Base-by-base conservation (phyloP, 1,284 basidiomycete species). In the Rhodotorula glutinis region DNA sequence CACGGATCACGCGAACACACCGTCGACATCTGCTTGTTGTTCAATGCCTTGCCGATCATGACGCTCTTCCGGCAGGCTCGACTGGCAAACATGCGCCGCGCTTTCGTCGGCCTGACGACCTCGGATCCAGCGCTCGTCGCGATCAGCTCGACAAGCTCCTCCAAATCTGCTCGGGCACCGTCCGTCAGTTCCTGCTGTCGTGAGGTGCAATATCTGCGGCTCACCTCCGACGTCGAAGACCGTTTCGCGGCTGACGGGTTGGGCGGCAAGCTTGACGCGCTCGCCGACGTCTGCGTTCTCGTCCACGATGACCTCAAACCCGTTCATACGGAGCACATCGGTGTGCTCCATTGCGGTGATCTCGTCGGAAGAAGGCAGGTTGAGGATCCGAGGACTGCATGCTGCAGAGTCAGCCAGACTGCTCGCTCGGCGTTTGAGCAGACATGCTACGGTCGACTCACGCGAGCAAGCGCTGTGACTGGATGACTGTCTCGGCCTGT, bases 11-110 rank as follows among this genome's bases (percentile, higher is more conserved):
- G n/a, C n/a, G n/a, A 7, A 38, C 33, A 7, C 11, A 93, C 91
- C 69, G 83, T 79, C 17, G 82, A 83, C 96, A 98, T 98, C 77
- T 90, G 90, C 17, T 81, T 79, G 69, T 80, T 82, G 23, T 84
- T 90, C 65, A 98, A 81, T 19, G 92, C 84, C 79, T 86, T 91
- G 10, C 95, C 95, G 53, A 98, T 85, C 95, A 98, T 98, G 63
- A 97, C 87, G 78, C 92, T 97, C 80, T 90, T 92, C 67, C 96
- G 80, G 79, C 96, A 99, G 0, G 96, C 96, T 52, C 95, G 85
- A 83, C 88, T 91, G 0, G 96, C 96, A 77, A 98, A 97, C 92
- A 98, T 97, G 13, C 87, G 83, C 23, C 93, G 84, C n/a, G 90
- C 92, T 78, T 97, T 98, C 14, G 88, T 59, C 21, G 75, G 75